Evolutionary conservation across 345 rosid species (phyloP).

Genomic region (Draba incana): DNA sequence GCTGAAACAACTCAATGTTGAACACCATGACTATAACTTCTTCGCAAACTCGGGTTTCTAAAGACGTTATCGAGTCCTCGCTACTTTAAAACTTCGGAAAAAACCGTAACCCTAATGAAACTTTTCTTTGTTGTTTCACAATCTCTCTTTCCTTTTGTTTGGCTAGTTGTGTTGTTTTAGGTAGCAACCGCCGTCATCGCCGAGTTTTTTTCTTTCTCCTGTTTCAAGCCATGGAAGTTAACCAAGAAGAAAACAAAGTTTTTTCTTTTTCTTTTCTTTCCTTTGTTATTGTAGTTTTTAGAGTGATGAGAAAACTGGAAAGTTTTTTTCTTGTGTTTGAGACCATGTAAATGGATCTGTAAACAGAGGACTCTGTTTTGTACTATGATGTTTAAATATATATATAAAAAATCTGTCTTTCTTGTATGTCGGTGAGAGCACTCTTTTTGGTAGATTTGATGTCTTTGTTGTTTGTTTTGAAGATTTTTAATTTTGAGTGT

Average conservation of each 20-base stretch:
- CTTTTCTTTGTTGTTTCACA: slow-evolving; percentile 9
- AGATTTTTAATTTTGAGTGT: neutral
- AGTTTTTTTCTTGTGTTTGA: slow-evolving; percentile 22
- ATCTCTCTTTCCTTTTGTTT: neutral
- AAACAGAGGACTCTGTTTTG: slow-evolving; percentile 31
- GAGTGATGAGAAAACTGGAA: slow-evolving; percentile 19
- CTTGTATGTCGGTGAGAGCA: slow-evolving; percentile 35
- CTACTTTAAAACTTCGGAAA: neutral
- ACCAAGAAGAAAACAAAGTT: slow-evolving; percentile 19
- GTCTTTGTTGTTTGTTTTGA: neutral
- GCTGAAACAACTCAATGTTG: slow-evolving; percentile 74
- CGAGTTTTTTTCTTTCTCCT: slow-evolving; percentile 19
- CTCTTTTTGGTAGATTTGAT: slow-evolving; percentile 10
- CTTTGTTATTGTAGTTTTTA: neutral
- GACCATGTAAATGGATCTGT: slow-evolving; percentile 33
- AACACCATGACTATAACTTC: slow-evolving; percentile 73
- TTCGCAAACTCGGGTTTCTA: slow-evolving; percentile 45
- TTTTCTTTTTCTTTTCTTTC: neutral
- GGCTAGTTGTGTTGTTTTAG: slow-evolving; percentile 38
- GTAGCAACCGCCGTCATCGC: slow-evolving; percentile 32
- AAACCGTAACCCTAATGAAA: slow-evolving; percentile 10
- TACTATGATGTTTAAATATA: slow-evolving; percentile 19
- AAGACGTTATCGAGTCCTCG: neutral
- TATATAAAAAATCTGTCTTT: neutral
- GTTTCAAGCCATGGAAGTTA: slow-evolving; percentile 39